phyloP scores from a whole-genome alignment of 225 moss, liverwort and hornwort genomes.

The Marchantia polymorpha region DNA sequence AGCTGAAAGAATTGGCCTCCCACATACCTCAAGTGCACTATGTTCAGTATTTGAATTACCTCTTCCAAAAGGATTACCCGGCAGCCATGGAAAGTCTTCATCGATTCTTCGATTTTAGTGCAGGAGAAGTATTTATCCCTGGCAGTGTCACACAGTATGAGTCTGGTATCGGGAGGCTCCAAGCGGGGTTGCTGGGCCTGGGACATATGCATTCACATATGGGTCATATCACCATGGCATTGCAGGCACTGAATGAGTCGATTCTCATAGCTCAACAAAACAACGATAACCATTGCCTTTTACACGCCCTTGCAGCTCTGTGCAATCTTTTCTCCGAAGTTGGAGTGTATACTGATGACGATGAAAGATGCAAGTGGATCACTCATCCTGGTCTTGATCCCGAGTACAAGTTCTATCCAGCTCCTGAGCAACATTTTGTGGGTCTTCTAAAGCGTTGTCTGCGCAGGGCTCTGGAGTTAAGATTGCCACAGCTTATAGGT shows the following conservation, averaged over 20 bases:
- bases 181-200: constrained; percentile 80
- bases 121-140: constrained; percentile 54
- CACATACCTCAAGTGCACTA: constrained; percentile 63
- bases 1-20: constrained; percentile 35
- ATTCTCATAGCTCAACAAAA: constrained; percentile 95
- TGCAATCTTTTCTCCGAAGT: constrained; percentile 86
- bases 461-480: constrained; percentile 73
- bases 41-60: constrained; percentile 69
- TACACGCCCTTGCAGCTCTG: constrained; percentile 85
- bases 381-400: constrained; percentile 40
- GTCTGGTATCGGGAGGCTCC: constrained; percentile 78
- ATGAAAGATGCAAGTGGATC: constrained; percentile 48
- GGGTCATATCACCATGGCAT: constrained; percentile 62
- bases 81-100: constrained; percentile 87
- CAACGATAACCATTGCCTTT: constrained; percentile 82
- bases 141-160: constrained; percentile 60
- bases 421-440: constrained; percentile 65
- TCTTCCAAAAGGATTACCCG: constrained; percentile 81
- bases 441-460: constrained; percentile 74
- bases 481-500: constrained; percentile 77
- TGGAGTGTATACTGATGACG: constrained; percentile 58
- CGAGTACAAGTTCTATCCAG: constrained; percentile 36
- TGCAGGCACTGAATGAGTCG: constrained; percentile 89
- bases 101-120: constrained; percentile 74
- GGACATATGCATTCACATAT: constrained; percentile 93